These are phyloP conservation scores for Debaryomycetaceae sp. DNA, from an alignment of 1,139 yeast species.

Conservation along the genomic window DNA sequence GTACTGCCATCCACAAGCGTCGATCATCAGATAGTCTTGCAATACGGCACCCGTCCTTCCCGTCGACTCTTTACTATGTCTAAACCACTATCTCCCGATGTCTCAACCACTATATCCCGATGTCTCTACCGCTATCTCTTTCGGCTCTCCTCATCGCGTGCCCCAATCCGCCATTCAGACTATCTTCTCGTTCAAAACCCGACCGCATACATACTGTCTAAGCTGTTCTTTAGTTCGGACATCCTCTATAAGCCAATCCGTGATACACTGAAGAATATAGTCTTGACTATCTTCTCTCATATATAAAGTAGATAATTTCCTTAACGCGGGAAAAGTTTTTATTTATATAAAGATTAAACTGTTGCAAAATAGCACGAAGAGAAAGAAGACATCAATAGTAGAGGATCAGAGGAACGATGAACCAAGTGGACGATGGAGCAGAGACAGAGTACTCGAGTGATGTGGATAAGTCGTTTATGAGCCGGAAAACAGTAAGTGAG, in stretches of 20 bases:
- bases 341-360: background rate
- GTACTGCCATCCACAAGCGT: constrained; percentile 11
- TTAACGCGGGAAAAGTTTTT: background rate
- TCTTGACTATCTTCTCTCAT: background rate
- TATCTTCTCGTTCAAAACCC: too few relatives aligned
- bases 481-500: background rate
- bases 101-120: too few relatives aligned
- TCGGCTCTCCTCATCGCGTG: too few relatives aligned
- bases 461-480: background rate
- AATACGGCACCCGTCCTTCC: too few relatives aligned
- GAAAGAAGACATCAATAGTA: background rate
- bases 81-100: too few relatives aligned
- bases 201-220: background rate
- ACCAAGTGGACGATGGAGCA: background rate
- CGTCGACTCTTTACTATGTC: too few relatives aligned
- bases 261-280: background rate
- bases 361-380: background rate
- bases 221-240: constrained; percentile 5
- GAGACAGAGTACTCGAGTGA: background rate
- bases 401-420: background rate
- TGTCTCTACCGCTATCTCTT: too few relatives aligned
- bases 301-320: background rate
- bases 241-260: background rate
- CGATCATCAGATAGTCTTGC: too few relatives aligned
- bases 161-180: too few relatives aligned